Percentiles rank a stretch among this genome's conserved stretches.
phyloP scores from a whole-genome alignment of 2,329 filamentous ascomycete species.

The Pleomassaria siparia region DNA sequence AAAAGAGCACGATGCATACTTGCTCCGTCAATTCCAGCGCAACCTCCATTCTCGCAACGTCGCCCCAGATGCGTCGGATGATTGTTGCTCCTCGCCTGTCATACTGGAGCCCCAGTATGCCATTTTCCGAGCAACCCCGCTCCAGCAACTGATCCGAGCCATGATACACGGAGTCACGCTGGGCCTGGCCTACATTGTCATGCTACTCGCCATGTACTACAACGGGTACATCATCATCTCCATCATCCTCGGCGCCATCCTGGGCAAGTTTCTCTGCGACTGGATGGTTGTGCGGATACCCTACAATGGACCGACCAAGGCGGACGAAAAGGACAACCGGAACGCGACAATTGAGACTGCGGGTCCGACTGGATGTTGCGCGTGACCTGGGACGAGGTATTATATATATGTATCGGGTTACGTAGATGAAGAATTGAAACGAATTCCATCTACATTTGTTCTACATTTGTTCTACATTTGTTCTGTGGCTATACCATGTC shows the following conservation, averaged over 20 bases:
- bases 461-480: no score
- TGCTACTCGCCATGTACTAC: conserved; percentile 70
- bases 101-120: conserved; percentile 24
- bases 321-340: conserved; percentile 28
- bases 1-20: conserved; percentile 71
- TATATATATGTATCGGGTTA: background rate
- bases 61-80: conserved; percentile 19
- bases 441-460: background rate
- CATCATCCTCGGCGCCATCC: conserved; percentile 73
- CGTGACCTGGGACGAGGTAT: conserved; percentile 9
- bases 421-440: background rate
- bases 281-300: conserved; percentile 54
- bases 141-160: conserved; percentile 68
- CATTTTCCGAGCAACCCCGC: conserved; percentile 56
- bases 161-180: conserved; percentile 71
- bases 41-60: conserved; percentile 30
- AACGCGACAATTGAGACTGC: conserved; percentile 22
- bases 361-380: conserved; percentile 34
- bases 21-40: conserved; percentile 57
- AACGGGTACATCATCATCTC: conserved; percentile 77
- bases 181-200: conserved; percentile 75
- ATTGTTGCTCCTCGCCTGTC: conserved; percentile 29
- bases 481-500: no score
- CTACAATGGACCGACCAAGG: conserved; percentile 18
- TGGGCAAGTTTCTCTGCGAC: conserved; percentile 72